Conservation (phyloP, 176 grass and related monocot species). For the Stipa capillata region DNA sequence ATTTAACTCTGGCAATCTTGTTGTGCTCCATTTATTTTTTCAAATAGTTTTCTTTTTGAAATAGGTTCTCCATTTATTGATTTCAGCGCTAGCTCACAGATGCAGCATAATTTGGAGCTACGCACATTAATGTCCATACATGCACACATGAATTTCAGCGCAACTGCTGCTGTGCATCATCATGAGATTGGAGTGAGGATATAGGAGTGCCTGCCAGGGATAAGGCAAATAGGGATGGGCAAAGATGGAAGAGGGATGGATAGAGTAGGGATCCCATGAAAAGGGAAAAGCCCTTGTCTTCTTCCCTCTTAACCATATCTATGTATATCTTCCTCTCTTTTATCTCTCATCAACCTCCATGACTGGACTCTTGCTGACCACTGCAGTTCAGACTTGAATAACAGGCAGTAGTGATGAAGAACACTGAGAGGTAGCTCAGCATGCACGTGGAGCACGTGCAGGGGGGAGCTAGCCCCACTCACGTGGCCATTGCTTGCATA, state of each 20-base stretch:
- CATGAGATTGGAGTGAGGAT: not conserved
- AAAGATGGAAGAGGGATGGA: not conserved
- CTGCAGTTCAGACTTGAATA: not conserved
- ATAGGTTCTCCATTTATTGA: no score
- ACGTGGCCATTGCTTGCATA: slow-evolving; percentile 14
- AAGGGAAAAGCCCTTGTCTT: slow-evolving; percentile 2
- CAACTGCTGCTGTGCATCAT: not conserved
- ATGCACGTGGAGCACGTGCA: slow-evolving; percentile 46
- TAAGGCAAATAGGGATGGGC: not conserved
- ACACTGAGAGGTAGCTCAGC: not conserved
- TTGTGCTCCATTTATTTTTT: no score
- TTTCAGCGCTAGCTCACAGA: not conserved
- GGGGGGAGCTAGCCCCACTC: slow-evolving; percentile 34
- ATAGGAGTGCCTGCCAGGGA: not conserved
- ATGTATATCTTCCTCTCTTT: not conserved
- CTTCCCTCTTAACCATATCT: not conserved
- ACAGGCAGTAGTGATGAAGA: not conserved
- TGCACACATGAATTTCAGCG: slow-evolving; percentile 11
- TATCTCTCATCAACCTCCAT: not conserved
- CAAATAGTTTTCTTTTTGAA: no score
- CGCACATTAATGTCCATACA: slow-evolving; percentile 5
- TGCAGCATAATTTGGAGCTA: not conserved
- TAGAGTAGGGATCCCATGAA: slow-evolving; percentile 3
- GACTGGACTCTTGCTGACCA: not conserved
- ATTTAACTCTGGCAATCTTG: no score